phyloP scores from a whole-genome alignment of 2,329 filamentous ascomycete species.

The Arthrobotrys megalospora region DNA sequence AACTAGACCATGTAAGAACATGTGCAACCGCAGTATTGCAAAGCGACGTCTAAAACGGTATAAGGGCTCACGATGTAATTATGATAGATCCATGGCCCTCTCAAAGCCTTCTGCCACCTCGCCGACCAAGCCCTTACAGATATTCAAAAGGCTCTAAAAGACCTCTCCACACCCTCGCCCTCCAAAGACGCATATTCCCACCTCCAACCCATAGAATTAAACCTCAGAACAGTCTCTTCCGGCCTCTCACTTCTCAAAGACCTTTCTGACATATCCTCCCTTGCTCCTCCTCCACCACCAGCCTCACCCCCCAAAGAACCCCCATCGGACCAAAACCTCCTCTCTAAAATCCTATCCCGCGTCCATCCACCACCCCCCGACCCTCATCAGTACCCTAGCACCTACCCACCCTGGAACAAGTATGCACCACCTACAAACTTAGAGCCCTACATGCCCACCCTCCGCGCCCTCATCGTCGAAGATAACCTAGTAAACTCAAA shows the following conservation, averaged over 20 bases:
- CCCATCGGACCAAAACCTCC: constrained; percentile 18
- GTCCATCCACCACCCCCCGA: neutral
- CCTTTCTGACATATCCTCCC: constrained; percentile 32
- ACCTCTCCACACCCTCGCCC: neutral
- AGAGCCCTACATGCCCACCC: constrained; percentile 27
- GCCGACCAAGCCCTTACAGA: constrained; percentile 40
- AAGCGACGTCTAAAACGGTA: neutral
- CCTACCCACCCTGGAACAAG: neutral
- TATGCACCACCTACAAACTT: neutral
- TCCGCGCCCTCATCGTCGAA: constrained; percentile 32
- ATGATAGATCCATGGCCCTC: constrained; percentile 33
- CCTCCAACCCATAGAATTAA: constrained; percentile 37
- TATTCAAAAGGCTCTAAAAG: constrained; percentile 25
- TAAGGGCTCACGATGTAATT: neutral
- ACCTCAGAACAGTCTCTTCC: constrained; percentile 43
- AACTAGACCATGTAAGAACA: constrained; percentile 37
- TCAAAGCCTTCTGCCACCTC: constrained; percentile 38
- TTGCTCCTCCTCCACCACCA: neutral
- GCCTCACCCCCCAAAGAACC: neutral
- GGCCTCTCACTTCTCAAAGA: constrained; percentile 55
- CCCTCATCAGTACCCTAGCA: neutral
- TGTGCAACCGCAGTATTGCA: no score
- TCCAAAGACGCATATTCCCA: neutral
- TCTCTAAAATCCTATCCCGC: constrained; percentile 35
- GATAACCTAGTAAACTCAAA: constrained; percentile 44